Conservation (phyloP, 495 filamentous ascomycete species). For the Podospora pseudopauciseta region DNA sequence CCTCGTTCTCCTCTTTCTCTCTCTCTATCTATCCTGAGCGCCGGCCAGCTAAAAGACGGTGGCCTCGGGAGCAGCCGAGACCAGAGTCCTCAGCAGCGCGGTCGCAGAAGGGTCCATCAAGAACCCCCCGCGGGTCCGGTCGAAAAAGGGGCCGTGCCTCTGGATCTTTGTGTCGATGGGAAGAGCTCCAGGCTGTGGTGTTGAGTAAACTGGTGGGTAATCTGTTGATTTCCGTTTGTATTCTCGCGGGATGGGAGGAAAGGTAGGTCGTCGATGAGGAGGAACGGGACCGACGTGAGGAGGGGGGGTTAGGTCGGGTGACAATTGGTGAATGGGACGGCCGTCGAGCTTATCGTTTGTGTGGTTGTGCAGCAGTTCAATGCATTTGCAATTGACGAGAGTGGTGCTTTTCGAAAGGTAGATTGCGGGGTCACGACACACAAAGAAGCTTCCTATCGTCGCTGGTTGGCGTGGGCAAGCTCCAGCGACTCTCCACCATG, state of each 20-base stretch:
- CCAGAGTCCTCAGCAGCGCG: slow-evolving; percentile 58
- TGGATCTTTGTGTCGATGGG: slow-evolving; percentile 8
- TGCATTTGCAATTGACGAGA: neutral
- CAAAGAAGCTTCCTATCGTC: slow-evolving; percentile 29
- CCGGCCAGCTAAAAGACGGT: slow-evolving; percentile 43
- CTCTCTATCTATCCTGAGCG: slow-evolving; percentile 12
- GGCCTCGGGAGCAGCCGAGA: slow-evolving; percentile 38
- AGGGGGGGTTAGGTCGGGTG: slow-evolving; percentile 13
- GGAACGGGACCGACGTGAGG: slow-evolving; percentile 3
- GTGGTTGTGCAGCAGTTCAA: slow-evolving; percentile 16
- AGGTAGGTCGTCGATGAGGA: neutral
- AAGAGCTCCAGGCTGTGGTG: neutral
- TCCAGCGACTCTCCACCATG: slow-evolving; percentile 22
- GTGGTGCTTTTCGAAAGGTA: slow-evolving; percentile 23
- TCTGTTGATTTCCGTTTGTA: neutral
- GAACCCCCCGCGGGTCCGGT: slow-evolving; percentile 30
- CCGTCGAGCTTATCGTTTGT: neutral
- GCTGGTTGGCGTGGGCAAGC: slow-evolving; percentile 24
- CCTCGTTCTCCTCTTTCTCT: neutral
- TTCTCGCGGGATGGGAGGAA: neutral
- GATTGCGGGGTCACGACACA: slow-evolving; percentile 35
- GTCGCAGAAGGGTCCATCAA: slow-evolving; percentile 64
- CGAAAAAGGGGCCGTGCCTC: neutral
- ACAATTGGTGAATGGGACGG: slow-evolving; percentile 24
- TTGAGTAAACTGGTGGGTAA: neutral